Evolutionary conservation across 495 filamentous ascomycete species (phyloP), one percentile per base, ranked within the genome.

Genomic region (Annulohypoxylon maeteangense): DNA sequence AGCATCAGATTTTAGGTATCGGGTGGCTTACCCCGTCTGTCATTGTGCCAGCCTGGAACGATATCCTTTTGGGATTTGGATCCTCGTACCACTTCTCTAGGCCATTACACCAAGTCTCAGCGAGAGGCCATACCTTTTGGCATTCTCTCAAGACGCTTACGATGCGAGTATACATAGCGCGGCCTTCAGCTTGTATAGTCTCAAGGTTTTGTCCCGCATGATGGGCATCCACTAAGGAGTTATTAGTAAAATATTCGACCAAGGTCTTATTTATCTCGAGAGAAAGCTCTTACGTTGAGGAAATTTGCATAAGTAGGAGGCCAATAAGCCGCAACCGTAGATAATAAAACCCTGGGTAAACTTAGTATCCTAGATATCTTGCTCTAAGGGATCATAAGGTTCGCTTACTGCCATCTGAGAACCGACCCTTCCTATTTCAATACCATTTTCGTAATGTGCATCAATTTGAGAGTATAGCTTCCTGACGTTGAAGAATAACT

Each of bases 271-370:
- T 22, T 45, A 7, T 38, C 8, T 56, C 27, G 0, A 20, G 34
- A 40, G 7, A 14, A 2, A 29, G 7, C 1, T 32, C 81, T 74
- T 78, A 84, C 83, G 51, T 23, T 76, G 71, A 11, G 82, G 81
- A 42, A 82, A 84, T 62, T 83, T 85, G 75, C 70, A 79, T 2
- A 83, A 53, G 50, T 87, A 85, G 14, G 77, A 80, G 5, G 84
- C 80, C 2, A 87, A 69, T 54, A 85, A 78, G 14, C 84, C 84
- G 62, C 84, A 87, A 36, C 78, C 81, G 20, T 85, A 87, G 6
- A 85, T 81, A 45, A 82, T 83, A 58, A 87, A 87, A 0, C 82
- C 80, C 74, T 74, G 44, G 10, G 12, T 45, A n/a, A 14, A n/a
- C 23, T 57, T 42, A 72, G 59, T 29, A 64, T 16, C 16, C 16